Percentiles rank a stretch among this genome's conserved stretches.
These are phyloP conservation scores for Macrocystidia cucumis DNA, from an alignment of 1,284 basidiomycete species.

Conservation along the genomic window DNA sequence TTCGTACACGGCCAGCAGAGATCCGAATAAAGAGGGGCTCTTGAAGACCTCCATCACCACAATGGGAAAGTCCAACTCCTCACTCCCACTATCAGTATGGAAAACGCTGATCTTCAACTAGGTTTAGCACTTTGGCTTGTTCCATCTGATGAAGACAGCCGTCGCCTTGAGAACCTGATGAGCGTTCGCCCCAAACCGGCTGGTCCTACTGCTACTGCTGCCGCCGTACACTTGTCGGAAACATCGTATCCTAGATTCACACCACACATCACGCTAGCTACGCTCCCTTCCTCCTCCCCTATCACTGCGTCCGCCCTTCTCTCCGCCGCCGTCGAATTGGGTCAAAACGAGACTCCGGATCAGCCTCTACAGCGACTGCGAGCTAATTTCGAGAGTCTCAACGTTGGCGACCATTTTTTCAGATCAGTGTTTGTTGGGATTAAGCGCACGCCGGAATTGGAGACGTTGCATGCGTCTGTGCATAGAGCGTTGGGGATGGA, in stretches of 20 bases:
- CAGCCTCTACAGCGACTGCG: too few relatives aligned
- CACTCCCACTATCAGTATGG: too few relatives aligned
- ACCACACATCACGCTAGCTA: slow-evolving; percentile 65
- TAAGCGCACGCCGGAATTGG: slow-evolving; percentile 33
- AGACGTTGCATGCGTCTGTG: slow-evolving; percentile 40
- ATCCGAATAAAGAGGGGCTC: too few relatives aligned
- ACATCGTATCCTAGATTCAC: slow-evolving; percentile 50
- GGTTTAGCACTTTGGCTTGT: slow-evolving; percentile 61
- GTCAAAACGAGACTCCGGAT: too few relatives aligned
- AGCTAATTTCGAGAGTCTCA: too few relatives aligned
- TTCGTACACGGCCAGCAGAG: too few relatives aligned
- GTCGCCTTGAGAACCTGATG: slow-evolving; percentile 38
- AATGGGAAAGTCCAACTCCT: too few relatives aligned
- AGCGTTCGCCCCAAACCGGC: slow-evolving; percentile 18
- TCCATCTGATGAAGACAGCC: slow-evolving; percentile 30
- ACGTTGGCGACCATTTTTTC: slow-evolving; percentile 54
- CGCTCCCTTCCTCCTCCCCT: slow-evolving; percentile 28
- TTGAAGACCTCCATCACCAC: too few relatives aligned
- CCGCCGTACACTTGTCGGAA: too few relatives aligned
- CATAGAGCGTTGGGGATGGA: slow-evolving; percentile 31
- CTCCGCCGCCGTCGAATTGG: slow-evolving; percentile 38
- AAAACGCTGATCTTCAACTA: too few relatives aligned
- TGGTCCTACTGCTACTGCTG: slow-evolving; percentile 8
- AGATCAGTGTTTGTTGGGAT: slow-evolving; percentile 60
- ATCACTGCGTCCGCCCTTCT: slow-evolving; percentile 21